These are phyloP conservation scores for Barnettozyma hawaiiensis DNA, from an alignment of 1,139 yeast species.

Conservation along the genomic window DNA sequence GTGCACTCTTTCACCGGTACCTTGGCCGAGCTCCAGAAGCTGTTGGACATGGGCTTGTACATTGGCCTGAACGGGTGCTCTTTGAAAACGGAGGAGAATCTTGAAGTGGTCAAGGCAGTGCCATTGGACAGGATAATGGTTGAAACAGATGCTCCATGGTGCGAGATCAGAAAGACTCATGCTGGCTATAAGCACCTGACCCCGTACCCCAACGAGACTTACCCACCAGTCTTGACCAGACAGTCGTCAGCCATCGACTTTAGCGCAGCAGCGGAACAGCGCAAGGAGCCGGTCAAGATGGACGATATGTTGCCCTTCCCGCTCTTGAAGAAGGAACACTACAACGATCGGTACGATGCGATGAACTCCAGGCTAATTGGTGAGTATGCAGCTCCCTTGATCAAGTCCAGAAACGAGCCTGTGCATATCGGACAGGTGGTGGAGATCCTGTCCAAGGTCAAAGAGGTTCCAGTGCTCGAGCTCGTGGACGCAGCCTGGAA, in stretches of 20 bases:
- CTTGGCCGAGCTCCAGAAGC: constrained; percentile 35
- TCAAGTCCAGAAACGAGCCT: constrained; percentile 89
- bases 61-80: constrained; percentile 94
- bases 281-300: constrained; percentile 19
- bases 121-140: constrained; percentile 69
- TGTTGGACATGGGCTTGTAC: constrained; percentile 55
- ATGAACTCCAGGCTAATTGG: constrained; percentile 26
- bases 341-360: constrained; percentile 26
- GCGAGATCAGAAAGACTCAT: constrained; percentile 83
- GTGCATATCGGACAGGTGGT: constrained; percentile 80
- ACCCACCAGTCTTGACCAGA: constrained; percentile 36
- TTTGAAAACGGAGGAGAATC: constrained; percentile 67
- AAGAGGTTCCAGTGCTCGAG: constrained; percentile 42
- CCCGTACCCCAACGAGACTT: constrained; percentile 49
- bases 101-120: constrained; percentile 56
- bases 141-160: constrained; percentile 99
- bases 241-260: constrained; percentile 16
- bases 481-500: constrained; percentile 59
- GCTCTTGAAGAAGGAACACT: constrained; percentile 60
- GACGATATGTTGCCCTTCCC: constrained; percentile 56
- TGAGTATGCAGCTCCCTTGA: constrained; percentile 44
- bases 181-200: constrained; percentile 58
- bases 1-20: constrained; percentile 95
- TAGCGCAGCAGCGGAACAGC: constrained; percentile 2
- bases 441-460: constrained; percentile 60